Percentiles rank a stretch among this genome's conserved stretches.
These are phyloP conservation scores for Vitis cinerea DNA, from an alignment of 164 flowering plant genomes.

Conservation along the genomic window DNA sequence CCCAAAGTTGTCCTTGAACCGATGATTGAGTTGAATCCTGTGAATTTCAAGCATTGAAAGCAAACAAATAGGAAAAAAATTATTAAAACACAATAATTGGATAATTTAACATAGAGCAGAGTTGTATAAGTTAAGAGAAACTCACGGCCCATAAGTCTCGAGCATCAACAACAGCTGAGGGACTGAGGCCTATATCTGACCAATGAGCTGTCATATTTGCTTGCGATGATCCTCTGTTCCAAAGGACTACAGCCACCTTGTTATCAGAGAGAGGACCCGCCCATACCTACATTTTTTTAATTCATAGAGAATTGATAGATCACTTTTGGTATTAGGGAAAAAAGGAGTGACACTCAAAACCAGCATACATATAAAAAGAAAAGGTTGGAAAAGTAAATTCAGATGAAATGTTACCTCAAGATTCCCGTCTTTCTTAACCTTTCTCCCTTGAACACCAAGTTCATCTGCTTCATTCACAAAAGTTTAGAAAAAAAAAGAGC, in stretches of 20 bases:
- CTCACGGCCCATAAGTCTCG: conserved; percentile 71
- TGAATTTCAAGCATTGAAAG: no score
- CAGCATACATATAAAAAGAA: background rate
- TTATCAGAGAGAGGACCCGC: conserved; percentile 56
- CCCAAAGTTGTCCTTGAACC: conserved; percentile 35
- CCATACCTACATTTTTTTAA: conserved; percentile 53
- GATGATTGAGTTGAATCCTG: conserved; percentile 42
- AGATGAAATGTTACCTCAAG: conserved; percentile 47
- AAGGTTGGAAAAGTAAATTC: background rate
- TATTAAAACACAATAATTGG: no score
- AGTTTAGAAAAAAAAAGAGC: background rate
- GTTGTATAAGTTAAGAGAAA: background rate
- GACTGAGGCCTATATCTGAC: conserved; percentile 51
- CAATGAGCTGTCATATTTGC: conserved; percentile 55
- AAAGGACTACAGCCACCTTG: conserved; percentile 49
- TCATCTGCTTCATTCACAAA: conserved; percentile 34
- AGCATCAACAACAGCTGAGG: conserved; percentile 39
- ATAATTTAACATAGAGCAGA: background rate
- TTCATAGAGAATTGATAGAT: background rate
- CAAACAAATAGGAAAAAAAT: no score
- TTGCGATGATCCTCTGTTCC: conserved; percentile 60
- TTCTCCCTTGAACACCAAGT: conserved; percentile 81
- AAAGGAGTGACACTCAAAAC: background rate
- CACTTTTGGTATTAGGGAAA: background rate
- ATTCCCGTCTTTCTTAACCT: conserved; percentile 54